Percentiles rank a stretch among this genome's conserved stretches.
These are phyloP conservation scores for Dentipellis sp. DNA, from an alignment of 768 basidiomycete genomes.

Conservation along the genomic window DNA sequence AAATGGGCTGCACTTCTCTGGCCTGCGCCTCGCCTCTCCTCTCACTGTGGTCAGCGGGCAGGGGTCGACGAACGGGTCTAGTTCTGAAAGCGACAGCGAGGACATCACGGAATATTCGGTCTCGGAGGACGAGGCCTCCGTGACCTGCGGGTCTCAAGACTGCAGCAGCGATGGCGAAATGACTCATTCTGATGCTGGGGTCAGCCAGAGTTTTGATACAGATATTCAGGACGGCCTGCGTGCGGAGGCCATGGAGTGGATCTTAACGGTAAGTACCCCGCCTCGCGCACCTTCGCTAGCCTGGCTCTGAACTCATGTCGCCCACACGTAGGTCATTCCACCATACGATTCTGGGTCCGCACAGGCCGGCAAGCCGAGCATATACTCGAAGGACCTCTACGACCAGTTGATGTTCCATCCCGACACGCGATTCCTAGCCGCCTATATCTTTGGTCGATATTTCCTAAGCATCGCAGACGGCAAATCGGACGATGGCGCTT, in stretches of 20 bases:
- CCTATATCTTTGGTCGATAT: conserved; percentile 7
- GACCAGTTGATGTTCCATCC: conserved; percentile 8
- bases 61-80: not conserved
- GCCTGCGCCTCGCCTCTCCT: no score
- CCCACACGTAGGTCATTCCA: conserved; percentile 7
- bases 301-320: not conserved
- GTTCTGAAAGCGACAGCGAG: no score
- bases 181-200: not conserved
- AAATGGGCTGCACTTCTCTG: no score
- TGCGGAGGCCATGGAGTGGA: conserved; percentile 8
- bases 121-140: not conserved
- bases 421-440: conserved; percentile 12
- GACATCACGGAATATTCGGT: not conserved
- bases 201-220: not conserved
- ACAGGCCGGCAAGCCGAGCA: not conserved
- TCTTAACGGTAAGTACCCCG: conserved; percentile 6
- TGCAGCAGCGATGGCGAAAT: not conserved
- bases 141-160: not conserved
- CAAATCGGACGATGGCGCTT: not conserved
- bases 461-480: not conserved
- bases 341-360: not conserved
- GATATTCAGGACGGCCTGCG: conserved; percentile 1
- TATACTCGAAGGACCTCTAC: conserved; percentile 6
- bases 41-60: no score
- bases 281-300: no score